Evolutionary conservation across 2,329 filamentous ascomycete genomes (phyloP), one percentile per base, ranked within the genome.

Genomic region (Rosellinia necatrix): DNA sequence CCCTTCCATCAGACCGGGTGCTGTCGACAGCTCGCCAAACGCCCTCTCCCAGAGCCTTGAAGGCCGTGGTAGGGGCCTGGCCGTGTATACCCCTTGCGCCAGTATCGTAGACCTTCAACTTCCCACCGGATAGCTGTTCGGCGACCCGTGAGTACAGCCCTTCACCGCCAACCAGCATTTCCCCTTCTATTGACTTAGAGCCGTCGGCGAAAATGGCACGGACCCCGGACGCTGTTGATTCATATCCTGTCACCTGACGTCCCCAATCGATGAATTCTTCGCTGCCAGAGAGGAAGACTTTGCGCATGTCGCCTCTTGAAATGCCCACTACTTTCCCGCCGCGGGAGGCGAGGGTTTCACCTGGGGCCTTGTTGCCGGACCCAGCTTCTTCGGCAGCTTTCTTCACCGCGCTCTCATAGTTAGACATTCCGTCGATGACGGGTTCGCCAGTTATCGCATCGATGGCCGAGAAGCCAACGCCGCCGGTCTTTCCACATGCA

Each of bases 31-130:
- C n/a, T 2, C 77, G 65, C 66, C 81, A 88, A 0, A 89, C 85
- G 2, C 86, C 85, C 68, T 88, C 85, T 1, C 85, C 84, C 1
- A 88, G 73, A 0, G 70, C 77, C 57, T 80, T 82, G 74, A 87
- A 88, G 0, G 85, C 84, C 0, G 79, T 77, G 0, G 79, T 83
- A 0, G 84, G 82, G 6, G 86, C 83, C 66, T 87, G 83, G 0
- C 85, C 86, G 61, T 88, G 85, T 21, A 88, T 87, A 1, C 84
- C 84, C 43, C 85, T 71, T 0, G 84, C 81, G 3, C 85, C 84
- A 0, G 83, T 83, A 62, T 88, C 85, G 65, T 81, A 88, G 4
- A 84, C 79, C 67, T 85, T 87, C 41, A 87, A 67, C 44, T 72
- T 78, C 1, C 82, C 84, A 3, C 73, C 72, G 0, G 81, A 84